Base-by-base conservation (phyloP, 305 asterid genomes). In the Nicotiana rustica region DNA sequence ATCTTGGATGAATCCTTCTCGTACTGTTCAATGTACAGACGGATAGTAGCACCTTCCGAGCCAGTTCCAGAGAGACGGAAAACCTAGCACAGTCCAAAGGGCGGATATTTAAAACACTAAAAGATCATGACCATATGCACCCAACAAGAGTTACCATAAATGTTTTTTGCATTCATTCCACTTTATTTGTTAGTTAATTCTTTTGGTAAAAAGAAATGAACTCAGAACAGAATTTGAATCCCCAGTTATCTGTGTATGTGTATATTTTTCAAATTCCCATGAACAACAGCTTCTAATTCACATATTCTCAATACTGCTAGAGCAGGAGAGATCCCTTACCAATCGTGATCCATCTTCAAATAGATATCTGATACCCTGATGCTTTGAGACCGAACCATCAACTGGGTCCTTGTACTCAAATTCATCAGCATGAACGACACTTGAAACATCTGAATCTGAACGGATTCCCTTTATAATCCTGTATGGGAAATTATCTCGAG, bases 51-150 rank as follows among this genome's bases (percentile, higher is more conserved):
- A 60, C 98, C 99, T 87, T 92, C 99, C 18, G 99, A 96, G 25
- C 99, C 99, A 84, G 99, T 96, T 86, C 99, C 98, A 83, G 99
- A 96, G 19, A 96, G 98, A 80, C 98, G 98, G 97, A 94, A 94
- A 78, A 96, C 96, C 99, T 96, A 89, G 79, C 62, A 49, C 25
- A 73, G 79, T 49, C 62, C 79, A 47, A 73, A 38, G 4, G 31
- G 18, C 4, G 57, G 57, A 10, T 13, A 12, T 10, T 14, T 52
- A 12, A 52, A 52, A n/a, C 75, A 67, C 13, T 1, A 67, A 15
- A 66, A 31, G 17, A 15, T 67, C 75, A 67, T 33, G 15, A 69
- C 18, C 36, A 19, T 71, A 71, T 71, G 78, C 38, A 41, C 78
- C 78, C 35, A 71, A 71, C 31, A 21, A 71, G 10, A 71, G 38